Base-by-base conservation (phyloP, 2,329 filamentous ascomycete species). In the Alternaria gansuensis region DNA sequence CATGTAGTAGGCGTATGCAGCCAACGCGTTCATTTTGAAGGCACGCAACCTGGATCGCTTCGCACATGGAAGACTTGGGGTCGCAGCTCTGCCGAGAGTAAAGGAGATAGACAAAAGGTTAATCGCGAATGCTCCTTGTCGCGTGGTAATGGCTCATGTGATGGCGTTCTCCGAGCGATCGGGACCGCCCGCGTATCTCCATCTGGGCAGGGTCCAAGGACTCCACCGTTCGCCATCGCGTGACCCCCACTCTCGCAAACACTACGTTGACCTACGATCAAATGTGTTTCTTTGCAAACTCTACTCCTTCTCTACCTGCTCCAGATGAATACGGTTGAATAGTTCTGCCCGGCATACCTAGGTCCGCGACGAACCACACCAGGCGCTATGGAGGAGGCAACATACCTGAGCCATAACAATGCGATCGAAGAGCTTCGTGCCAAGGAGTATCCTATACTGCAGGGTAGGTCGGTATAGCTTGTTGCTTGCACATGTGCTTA, bases 371-470 rank as follows among this genome's bases (percentile, higher is more conserved):
- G 21, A 43, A 45, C 48, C 48, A 41, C 44, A 26, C 3, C 40
- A 51, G 28, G n/a, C 52, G 67, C 26, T 43, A 77, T 76, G 74
- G 68, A 70, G 34, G 70, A 70, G 64, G 60, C 66, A 59, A 56
- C 66, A 36, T 46, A 54, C 34, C 54, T 64, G 37, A 60, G 52
- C 21, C 91, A 91, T 73, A 87, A 90, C 73, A 74, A 75, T 55
- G 78, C 78, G 31, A 82, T 92, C 17, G 87, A 90, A 73, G 72
- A 72, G 13, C 80, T 91, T 29, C 82, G 89, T 60, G 77, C 82
- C 14, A 72, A 72, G 33, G 88, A 92, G 67, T 92, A 87, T 75
- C 89, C 89, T 26, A 90, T 90, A 87, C 81, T 92, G 41, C 80
- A 85, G 79, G 88, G 89, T 89, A 72, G 56, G 71, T 59, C 31